Base-by-base conservation (phyloP, 352 stramenopile species). In the Paralagenidium karlingii region DNA sequence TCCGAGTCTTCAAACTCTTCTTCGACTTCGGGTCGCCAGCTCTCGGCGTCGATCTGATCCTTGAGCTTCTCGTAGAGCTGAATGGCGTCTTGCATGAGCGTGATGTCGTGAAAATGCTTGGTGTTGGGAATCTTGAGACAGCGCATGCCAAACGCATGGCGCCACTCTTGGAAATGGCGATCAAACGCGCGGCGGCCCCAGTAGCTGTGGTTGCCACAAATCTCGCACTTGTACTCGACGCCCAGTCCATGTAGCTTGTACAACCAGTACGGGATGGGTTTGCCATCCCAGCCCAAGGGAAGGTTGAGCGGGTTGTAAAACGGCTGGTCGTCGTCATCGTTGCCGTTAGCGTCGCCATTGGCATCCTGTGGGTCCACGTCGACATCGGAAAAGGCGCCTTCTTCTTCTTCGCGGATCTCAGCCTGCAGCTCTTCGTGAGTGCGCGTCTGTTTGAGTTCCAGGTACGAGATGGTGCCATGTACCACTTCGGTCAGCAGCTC, bases 41-140 rank as follows among this genome's bases (percentile, higher is more conserved):
- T 83, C 59, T 98, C 92, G 18, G 71, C 52, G 38, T 97, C 70
- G 42, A 98, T 75, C 37, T 92, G 81, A 34, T 82, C 73, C 64
- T 97, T 96, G 29, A 99, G 68, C 58, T 96, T 97, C 32, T 85
- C 79, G 68, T 98, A 98, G n/a, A 99, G 34, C 32, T 79, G 65
- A 33, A 85, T 88, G 24, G 93, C 94, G 61, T 99, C 96, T 40
- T 94, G 89, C 61, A 99, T 99, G 39, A 94, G 86, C 20, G 86
- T 98, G 30, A 99, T 98, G 40, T 98, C 95, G 68, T 99, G 94
- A 63, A 99, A 99, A 55, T 99, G 95, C 52, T 98, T 98, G 12
- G 94, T 99, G 65, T 99, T 99, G 6, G 96, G 96, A 60, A 99
- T 99, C 24, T 94, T 94, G 24, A 99, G 70, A 55, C 92, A 98